phyloP scores from a whole-genome alignment of 345 rosid genomes.

The Jatropha curcas region DNA sequence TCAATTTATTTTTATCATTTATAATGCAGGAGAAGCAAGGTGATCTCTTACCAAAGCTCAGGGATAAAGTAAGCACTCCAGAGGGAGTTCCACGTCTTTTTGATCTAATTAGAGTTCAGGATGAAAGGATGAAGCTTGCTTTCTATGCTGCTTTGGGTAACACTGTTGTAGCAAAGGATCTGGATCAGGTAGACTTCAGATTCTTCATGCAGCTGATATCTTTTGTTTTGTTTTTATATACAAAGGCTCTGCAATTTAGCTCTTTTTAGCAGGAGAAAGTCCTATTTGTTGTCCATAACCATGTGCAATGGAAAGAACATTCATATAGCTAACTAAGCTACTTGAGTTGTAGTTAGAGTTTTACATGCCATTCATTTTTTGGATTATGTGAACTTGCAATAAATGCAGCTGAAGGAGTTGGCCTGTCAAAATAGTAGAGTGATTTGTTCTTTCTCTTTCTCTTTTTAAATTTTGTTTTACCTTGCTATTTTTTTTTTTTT shows the following conservation, averaged over 20 bases:
- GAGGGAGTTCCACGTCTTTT: constrained; percentile 92
- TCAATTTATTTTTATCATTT: constrained; percentile 17
- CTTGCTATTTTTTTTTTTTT: too few species aligned
- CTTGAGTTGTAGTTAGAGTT: not conserved
- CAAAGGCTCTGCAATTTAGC: not conserved
- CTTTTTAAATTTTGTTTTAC: not conserved
- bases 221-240: not conserved
- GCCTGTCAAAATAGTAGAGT: not conserved
- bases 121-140: constrained; percentile 93
- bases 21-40: constrained; percentile 80
- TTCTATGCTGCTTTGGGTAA: constrained; percentile 81
- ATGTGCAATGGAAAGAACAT: too few species aligned
- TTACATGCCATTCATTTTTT: not conserved
- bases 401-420: not conserved
- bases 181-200: constrained; percentile 72
- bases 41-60: constrained; percentile 56
- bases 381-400: not conserved
- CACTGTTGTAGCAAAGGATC: constrained; percentile 82
- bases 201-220: not conserved
- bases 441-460: not conserved
- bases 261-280: not conserved
- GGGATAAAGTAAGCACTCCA: constrained; percentile 68
- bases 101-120: constrained; percentile 80
- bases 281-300: not conserved
- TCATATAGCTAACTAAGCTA: not conserved